phyloP scores from a whole-genome alignment of 495 filamentous ascomycete genomes.

The Letharia lupina region DNA sequence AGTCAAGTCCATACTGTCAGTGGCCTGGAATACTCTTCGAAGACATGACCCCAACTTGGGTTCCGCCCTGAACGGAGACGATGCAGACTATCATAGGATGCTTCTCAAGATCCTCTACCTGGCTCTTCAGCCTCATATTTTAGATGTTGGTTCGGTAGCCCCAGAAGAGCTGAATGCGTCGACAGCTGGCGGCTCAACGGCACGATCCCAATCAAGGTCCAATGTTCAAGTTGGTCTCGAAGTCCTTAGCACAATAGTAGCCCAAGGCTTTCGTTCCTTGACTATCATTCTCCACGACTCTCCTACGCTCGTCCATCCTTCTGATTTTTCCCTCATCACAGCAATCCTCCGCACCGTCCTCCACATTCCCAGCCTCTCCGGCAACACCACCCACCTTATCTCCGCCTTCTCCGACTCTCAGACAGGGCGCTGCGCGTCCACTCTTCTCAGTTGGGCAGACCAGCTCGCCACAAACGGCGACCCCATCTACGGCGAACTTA shows the following conservation, averaged over 20 bases:
- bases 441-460: conserved; percentile 92
- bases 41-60: conserved; percentile 57
- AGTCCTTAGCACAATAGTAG: conserved; percentile 68
- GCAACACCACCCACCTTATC: conserved; percentile 53
- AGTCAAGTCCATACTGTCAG: conserved; percentile 52
- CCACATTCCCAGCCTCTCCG: conserved; percentile 55
- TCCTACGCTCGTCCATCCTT: conserved; percentile 45
- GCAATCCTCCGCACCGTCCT: conserved; percentile 77
- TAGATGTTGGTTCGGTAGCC: conserved; percentile 11
- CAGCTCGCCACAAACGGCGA: conserved; percentile 64
- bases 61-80: conserved; percentile 46
- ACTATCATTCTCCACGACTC: conserved; percentile 62
- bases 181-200: conserved; percentile 26
- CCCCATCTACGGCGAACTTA: conserved; percentile 89
- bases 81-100: conserved; percentile 68
- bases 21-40: conserved; percentile 60
- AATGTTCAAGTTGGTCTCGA: conserved; percentile 52
- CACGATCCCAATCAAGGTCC: conserved; percentile 20
- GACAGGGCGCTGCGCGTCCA: conserved; percentile 69
- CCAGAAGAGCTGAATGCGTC: conserved; percentile 7
- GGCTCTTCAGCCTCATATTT: conserved; percentile 53
- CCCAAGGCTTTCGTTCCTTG: conserved; percentile 68
- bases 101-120: conserved; percentile 82
- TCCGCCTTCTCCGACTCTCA: conserved; percentile 54
- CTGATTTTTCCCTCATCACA: conserved; percentile 82